Evolutionary conservation across 2,329 filamentous ascomycete genomes (phyloP).

Genomic region (Ophidiomyces ophidiicola): DNA sequence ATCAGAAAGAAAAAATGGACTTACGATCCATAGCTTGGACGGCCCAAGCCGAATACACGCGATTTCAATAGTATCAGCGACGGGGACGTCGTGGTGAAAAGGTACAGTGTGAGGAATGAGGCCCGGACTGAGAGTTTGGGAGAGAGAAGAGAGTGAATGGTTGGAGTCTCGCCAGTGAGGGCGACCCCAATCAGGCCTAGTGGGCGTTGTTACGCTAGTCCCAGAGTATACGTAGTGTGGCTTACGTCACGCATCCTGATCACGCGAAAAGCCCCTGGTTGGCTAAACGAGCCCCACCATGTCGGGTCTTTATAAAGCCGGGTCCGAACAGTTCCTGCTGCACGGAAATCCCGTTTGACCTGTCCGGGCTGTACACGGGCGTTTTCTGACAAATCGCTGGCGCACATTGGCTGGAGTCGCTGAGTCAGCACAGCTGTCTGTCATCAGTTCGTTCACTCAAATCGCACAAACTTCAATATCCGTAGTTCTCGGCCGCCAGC

Average conservation of each 20-base stretch:
- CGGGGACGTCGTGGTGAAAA: conserved; percentile 15
- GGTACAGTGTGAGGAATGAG: conserved; percentile 19
- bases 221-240: too few species aligned
- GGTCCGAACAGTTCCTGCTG: too few species aligned
- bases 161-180: conserved; percentile 10
- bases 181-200: conserved; percentile 1
- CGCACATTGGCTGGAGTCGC: too few species aligned
- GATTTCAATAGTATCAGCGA: conserved; percentile 18
- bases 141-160: conserved; percentile 11
- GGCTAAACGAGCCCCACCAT: too few species aligned
- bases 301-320: too few species aligned
- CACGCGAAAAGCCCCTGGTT: too few species aligned
- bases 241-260: too few species aligned
- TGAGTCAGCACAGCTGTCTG: too few species aligned
- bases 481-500: too few species aligned
- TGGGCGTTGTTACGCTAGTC: background rate
- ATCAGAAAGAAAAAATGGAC: conserved; percentile 30
- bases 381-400: too few species aligned
- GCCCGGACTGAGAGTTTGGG: conserved; percentile 21
- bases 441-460: background rate
- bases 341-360: too few species aligned
- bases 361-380: too few species aligned
- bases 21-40: conserved; percentile 49
- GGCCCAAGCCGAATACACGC: conserved; percentile 30
- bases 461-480: conserved; percentile 5